Evolutionary conservation across 495 filamentous ascomycete genomes (phyloP).

Genomic region (Glutinoglossum americanum): DNA sequence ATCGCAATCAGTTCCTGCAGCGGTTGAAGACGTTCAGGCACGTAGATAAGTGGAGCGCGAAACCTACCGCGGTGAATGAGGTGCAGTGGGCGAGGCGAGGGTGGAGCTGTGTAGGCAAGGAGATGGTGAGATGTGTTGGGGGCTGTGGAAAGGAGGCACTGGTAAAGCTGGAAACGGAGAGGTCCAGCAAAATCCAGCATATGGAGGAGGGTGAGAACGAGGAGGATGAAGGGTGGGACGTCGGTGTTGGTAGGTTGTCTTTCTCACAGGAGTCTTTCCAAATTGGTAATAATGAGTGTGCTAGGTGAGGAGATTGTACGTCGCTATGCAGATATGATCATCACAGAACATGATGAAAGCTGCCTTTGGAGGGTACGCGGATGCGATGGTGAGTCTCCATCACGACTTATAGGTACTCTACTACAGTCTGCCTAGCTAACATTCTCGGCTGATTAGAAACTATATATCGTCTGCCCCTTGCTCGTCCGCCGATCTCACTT

Average conservation of each 20-base stretch:
- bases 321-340: slow-evolving; percentile 47
- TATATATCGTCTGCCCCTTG: slow-evolving; percentile 20
- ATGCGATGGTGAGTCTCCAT: slow-evolving; percentile 44
- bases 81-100: slow-evolving; percentile 90
- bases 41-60: slow-evolving; percentile 71
- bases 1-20: slow-evolving; percentile 61
- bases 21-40: slow-evolving; percentile 73
- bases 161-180: slow-evolving; percentile 44
- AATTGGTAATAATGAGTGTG: not conserved
- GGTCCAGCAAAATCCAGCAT: slow-evolving; percentile 25
- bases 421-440: not conserved
- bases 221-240: slow-evolving; percentile 25
- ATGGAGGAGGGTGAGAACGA: slow-evolving; percentile 34
- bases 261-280: not conserved
- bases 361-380: slow-evolving; percentile 75
- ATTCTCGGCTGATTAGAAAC: slow-evolving; percentile 8
- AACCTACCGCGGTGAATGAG: slow-evolving; percentile 63
- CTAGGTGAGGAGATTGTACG: slow-evolving; percentile 49
- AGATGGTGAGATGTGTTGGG: slow-evolving; percentile 59
- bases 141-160: slow-evolving; percentile 65
- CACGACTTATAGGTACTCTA: not conserved
- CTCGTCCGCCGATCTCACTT: slow-evolving; percentile 11
- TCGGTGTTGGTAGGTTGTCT: slow-evolving; percentile 16
- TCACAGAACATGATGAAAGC: slow-evolving; percentile 55
- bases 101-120: slow-evolving; percentile 67